Evolutionary conservation across 2,329 filamentous ascomycete species (phyloP).

Genomic region (Cladophialophora yegresii): DNA sequence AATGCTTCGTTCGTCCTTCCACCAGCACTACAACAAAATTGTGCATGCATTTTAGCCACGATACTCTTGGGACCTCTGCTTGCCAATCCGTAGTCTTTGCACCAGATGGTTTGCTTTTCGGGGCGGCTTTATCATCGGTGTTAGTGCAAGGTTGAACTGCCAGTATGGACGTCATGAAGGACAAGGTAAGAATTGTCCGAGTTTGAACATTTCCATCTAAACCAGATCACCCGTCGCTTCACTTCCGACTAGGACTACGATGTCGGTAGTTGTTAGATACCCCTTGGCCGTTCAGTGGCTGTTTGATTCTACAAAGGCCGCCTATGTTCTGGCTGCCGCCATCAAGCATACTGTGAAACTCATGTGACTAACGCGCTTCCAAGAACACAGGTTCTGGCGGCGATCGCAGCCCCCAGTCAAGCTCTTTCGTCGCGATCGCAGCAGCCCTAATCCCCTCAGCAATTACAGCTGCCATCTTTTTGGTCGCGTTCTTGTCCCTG

Average conservation of each 20-base stretch:
- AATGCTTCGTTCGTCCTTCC: neutral
- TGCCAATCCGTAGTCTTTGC: neutral
- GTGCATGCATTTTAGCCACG: neutral
- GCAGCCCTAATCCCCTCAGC: conserved; percentile 53
- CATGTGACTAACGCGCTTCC: conserved; percentile 6
- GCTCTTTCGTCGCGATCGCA: conserved; percentile 53
- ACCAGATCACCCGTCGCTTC: neutral
- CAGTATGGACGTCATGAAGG: conserved; percentile 23
- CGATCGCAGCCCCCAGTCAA: conserved; percentile 40
- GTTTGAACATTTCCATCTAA: neutral
- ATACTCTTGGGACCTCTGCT: neutral
- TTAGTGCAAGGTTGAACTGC: neutral
- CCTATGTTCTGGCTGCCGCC: neutral
- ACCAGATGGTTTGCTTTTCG: neutral
- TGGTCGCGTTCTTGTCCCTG: conserved; percentile 51
- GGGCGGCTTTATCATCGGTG: neutral
- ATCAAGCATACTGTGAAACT: neutral
- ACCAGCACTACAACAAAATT: neutral
- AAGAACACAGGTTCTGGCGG: conserved; percentile 28
- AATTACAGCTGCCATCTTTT: conserved; percentile 48
- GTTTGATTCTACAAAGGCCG: neutral
- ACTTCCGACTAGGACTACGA: neutral
- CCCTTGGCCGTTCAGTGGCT: neutral
- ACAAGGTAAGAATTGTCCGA: conserved; percentile 21
- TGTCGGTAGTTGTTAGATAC: neutral